Evolutionary conservation across 371 early-diverging fungal species (phyloP).

Genomic region (Mucor velutinosus): DNA sequence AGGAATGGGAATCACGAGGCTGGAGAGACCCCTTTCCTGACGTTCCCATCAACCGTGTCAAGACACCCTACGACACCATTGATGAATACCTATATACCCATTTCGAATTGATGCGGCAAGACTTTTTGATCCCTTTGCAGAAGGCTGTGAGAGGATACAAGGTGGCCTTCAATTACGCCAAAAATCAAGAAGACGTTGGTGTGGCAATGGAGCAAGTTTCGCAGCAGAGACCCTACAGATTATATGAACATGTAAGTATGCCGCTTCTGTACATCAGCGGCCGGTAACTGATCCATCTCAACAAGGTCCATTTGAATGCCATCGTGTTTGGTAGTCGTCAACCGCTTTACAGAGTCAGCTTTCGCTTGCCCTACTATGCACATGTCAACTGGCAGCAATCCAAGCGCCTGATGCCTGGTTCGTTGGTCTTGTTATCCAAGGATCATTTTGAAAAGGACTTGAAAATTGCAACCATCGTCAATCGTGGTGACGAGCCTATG

Average conservation of each 20-base stretch:
- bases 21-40: slow-evolving; percentile 31
- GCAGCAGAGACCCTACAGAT: slow-evolving; percentile 19
- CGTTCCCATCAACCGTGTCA: slow-evolving; percentile 56
- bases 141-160: slow-evolving; percentile 52
- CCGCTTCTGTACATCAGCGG: neutral
- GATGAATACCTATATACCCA: slow-evolving; percentile 68
- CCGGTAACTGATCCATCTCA: neutral
- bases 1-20: slow-evolving; percentile 6
- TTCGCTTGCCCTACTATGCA: slow-evolving; percentile 51
- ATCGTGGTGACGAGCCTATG: slow-evolving; percentile 56
- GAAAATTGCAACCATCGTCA: slow-evolving; percentile 60
- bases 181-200: slow-evolving; percentile 29
- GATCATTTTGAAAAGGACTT: slow-evolving; percentile 56
- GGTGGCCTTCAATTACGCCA: slow-evolving; percentile 14
- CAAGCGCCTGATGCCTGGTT: slow-evolving; percentile 61
- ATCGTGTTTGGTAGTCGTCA: slow-evolving; percentile 55
- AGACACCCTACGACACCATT: slow-evolving; percentile 49
- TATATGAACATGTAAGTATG: slow-evolving; percentile 40
- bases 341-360: slow-evolving; percentile 56
- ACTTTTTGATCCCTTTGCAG: slow-evolving; percentile 59
- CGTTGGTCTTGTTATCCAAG: slow-evolving; percentile 56
- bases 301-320: slow-evolving; percentile 56
- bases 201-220: slow-evolving; percentile 13
- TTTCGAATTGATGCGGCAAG: slow-evolving; percentile 67
- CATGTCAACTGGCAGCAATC: slow-evolving; percentile 55